Base-by-base conservation (phyloP, 495 filamentous ascomycete genomes). In the Sporormia fimetaria region DNA sequence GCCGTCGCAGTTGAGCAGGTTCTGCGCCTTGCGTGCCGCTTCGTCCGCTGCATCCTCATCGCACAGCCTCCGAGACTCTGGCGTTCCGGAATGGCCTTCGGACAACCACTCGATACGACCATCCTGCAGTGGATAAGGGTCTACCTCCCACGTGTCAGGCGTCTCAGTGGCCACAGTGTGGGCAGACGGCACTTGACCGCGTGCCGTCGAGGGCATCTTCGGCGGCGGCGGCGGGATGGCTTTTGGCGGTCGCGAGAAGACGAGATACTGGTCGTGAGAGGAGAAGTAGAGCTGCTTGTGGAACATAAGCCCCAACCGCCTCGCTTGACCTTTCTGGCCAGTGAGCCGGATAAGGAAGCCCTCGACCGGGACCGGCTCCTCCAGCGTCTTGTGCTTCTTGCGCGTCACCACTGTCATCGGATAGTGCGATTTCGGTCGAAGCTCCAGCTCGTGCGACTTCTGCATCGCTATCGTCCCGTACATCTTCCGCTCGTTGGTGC, bases 381-480 rank as follows among this genome's bases (percentile, higher is more conserved):
- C 52, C 7, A 67, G 24, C 57, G 61, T 51, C 64, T 64, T 47
- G 52, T 54, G 14, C 57, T 63, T 35, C 44, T 54, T 39, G 23
- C 43, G 33, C 51, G 51, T 56, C 18, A 60, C 65, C 1, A 66
- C 61, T 6, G 53, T 57, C n/a, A 76, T 79, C 6, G 74, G 67
- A 46, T 83, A 85, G 53, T 85, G 80, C 31, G 70, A 59, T 44
- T 80, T 80, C 7, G 80, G 80, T 12, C 80, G 67, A 24, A 85
- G 59, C 57, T 85, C 80, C 25, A 85, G 73, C 20, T 84, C 80
- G 56, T 85, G 80, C 0, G 80, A 78, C 28, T 67, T 73, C 48
- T 74, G 64, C 80, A 85, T 83, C 16, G 73, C 80, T 10, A 85
- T 71, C 0, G 77, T 71, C 3, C 80, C 80, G 49, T 82, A 81